phyloP scores from a whole-genome alignment of 2,329 filamentous ascomycete genomes.

The Aspergillus thermomutatus region DNA sequence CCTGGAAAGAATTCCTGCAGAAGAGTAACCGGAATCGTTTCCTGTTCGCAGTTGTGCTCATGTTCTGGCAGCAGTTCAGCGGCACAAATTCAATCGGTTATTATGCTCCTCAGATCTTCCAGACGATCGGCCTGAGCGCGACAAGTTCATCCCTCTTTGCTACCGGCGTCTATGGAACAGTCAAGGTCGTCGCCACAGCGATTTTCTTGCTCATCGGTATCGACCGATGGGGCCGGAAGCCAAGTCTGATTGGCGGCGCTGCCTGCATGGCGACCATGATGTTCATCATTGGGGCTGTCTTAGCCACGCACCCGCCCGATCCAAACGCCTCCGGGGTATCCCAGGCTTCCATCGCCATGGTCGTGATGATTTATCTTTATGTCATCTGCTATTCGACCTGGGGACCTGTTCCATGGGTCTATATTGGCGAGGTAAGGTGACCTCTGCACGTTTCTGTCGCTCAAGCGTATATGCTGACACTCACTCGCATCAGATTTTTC shows the following conservation, averaged over 20 bases:
- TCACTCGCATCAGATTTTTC: conserved; percentile 35
- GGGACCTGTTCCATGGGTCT: conserved; percentile 34
- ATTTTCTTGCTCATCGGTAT: conserved; percentile 38
- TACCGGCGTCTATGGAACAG: conserved; percentile 37
- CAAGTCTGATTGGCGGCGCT: conserved; percentile 33
- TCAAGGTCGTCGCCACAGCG: conserved; percentile 36
- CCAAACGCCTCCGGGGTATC: conserved; percentile 25
- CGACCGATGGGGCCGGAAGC: conserved; percentile 36
- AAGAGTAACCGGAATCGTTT: conserved; percentile 39
- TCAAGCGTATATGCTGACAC: neutral
- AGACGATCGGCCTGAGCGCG: conserved; percentile 32
- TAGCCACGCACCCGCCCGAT: conserved; percentile 32
- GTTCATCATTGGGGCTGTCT: conserved; percentile 37
- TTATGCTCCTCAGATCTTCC: conserved; percentile 39
- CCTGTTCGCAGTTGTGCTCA: conserved; percentile 34
- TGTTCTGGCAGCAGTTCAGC: conserved; percentile 42
- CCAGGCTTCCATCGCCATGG: conserved; percentile 30
- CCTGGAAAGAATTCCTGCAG: conserved; percentile 39
- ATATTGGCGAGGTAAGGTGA: conserved; percentile 28
- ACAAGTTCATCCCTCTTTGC: conserved; percentile 35
- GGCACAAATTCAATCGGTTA: conserved; percentile 41
- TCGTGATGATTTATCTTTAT: conserved; percentile 52
- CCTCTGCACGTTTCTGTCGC: neutral
- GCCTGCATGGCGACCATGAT: conserved; percentile 37
- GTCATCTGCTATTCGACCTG: conserved; percentile 26